Evolutionary conservation across 768 basidiomycete genomes (phyloP), one percentile per base, ranked within the genome.

Genomic region (Saitozyma podzolica): DNA sequence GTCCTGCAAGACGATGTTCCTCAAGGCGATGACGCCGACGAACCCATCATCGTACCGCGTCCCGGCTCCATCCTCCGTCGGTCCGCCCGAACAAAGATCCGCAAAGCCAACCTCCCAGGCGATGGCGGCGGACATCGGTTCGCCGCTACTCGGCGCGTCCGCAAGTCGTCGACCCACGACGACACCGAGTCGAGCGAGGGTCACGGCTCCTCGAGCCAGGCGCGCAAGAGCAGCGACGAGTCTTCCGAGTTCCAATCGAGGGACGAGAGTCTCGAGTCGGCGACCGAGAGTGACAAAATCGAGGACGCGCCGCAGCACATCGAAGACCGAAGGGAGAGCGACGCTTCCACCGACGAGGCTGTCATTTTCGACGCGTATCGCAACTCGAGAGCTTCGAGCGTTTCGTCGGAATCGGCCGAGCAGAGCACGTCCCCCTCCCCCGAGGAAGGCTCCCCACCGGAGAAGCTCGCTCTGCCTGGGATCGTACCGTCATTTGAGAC

Each of bases 1-100:
- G 71, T 73, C 54, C 55, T 72, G 29, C 71, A 73, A 59, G 75
- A 74, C 43, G 72, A 71, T 29, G 51, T 73, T 19, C 59, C 71
- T 9, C 62, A 42, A 51, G 48, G 47, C 6, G 92, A 92, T 64
- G 91, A 92, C 69, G 87, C 87, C 6, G 92, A 96, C 78, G 85
- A 85, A n/a, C 94, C 94, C 20, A 90, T 96, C 72, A 90, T 96
- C 64, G 86, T 90, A 2, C 78, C 91, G 50, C 89, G 87, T 29
- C 92, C 91, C 0, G 90, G 90, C 8, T 89, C 88, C 78, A 92
- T 93, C 69, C 84, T 99, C 11, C 89, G 92, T 19, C 89, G 96
- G 43, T 86, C 92, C 9, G 92, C 92, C 5, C 87, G 95, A 13
- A 99, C 96, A 0, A 93, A 92, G 82, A 96, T 98, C 69, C 88